phyloP scores from a whole-genome alignment of 805 yeast genomes.

The Ogataea minuta region DNA sequence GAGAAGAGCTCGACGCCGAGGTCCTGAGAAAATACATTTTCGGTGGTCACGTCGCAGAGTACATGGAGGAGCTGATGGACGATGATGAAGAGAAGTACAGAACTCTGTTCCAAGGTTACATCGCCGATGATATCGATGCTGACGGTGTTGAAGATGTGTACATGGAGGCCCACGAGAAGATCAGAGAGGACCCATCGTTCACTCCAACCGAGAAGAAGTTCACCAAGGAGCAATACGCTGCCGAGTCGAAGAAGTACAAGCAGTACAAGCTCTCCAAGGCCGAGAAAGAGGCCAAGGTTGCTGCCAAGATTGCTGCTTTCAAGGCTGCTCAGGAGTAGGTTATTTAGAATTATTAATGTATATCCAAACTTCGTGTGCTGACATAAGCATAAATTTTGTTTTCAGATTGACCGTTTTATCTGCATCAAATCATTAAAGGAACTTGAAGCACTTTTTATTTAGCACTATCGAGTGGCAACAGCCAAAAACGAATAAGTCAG shows the following conservation, averaged over 20 bases:
- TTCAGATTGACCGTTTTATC: constrained; percentile 3
- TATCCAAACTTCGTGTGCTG: too few relatives aligned
- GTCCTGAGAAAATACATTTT: constrained; percentile 97
- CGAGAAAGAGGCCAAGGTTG: constrained; percentile 86
- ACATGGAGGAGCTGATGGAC: constrained; percentile 99
- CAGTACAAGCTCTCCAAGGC: constrained; percentile 84
- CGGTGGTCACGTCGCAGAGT: constrained; percentile 99
- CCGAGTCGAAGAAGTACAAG: constrained; percentile 91
- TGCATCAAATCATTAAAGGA: constrained; percentile 2
- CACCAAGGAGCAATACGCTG: constrained; percentile 98
- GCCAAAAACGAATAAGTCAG: constrained; percentile 1
- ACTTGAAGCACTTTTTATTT: neutral
- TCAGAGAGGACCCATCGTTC: constrained; percentile 94
- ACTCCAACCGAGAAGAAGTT: constrained; percentile 87
- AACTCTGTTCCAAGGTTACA: constrained; percentile 92
- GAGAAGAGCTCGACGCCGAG: constrained; percentile 98
- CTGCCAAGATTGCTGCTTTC: constrained; percentile 92
- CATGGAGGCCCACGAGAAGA: constrained; percentile 89
- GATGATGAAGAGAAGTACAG: constrained; percentile 99
- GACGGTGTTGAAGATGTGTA: constrained; percentile 95
- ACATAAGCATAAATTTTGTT: neutral
- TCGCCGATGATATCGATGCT: constrained; percentile 96
- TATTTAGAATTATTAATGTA: constrained; percentile 9
- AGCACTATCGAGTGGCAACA: constrained; percentile 7
- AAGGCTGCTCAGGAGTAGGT: constrained; percentile 47